These are phyloP conservation scores for Lojkania enalia DNA, from an alignment of 2,329 filamentous ascomycete genomes.

Conservation along the genomic window DNA sequence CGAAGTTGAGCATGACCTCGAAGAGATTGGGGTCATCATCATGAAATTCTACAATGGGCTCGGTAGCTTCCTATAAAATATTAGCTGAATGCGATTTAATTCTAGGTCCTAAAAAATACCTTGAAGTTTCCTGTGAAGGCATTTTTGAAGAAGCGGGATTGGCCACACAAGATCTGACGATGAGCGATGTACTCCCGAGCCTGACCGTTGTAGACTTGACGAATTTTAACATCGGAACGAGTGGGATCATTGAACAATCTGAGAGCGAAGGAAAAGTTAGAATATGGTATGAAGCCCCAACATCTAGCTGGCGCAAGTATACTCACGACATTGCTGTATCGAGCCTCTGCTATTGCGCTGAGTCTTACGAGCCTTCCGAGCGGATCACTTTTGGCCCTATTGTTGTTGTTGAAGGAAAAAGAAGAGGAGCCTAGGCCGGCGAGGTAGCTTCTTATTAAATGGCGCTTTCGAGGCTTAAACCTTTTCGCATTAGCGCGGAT, in stretches of 20 bases:
- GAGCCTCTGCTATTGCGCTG: no score
- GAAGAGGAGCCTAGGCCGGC: no score
- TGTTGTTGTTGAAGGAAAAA: no score
- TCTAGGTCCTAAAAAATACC: slow-evolving; percentile 1
- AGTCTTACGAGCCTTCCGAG: no score
- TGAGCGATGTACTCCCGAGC: slow-evolving; percentile 13
- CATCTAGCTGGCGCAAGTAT: no score
- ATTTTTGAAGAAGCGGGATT: slow-evolving; percentile 15
- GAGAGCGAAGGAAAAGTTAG: no score
- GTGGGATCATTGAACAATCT: slow-evolving; percentile 15
- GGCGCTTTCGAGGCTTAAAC: no score
- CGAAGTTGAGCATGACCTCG: slow-evolving; percentile 11
- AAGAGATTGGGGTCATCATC: slow-evolving; percentile 12
- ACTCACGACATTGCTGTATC: no score
- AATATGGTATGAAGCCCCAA: no score
- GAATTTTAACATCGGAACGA: slow-evolving; percentile 14
- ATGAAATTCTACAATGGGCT: slow-evolving; percentile 13
- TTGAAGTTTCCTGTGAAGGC: slow-evolving; percentile 19
- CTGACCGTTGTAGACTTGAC: slow-evolving; percentile 4
- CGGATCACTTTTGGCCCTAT: no score
- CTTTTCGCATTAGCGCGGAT: no score
- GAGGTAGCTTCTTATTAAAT: no score
- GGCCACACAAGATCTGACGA: slow-evolving; percentile 10
- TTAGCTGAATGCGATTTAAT: background rate
- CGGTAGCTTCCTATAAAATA: background rate